phyloP scores from a whole-genome alignment of 225 moss, liverwort and hornwort species.

The Ulota crispa region DNA sequence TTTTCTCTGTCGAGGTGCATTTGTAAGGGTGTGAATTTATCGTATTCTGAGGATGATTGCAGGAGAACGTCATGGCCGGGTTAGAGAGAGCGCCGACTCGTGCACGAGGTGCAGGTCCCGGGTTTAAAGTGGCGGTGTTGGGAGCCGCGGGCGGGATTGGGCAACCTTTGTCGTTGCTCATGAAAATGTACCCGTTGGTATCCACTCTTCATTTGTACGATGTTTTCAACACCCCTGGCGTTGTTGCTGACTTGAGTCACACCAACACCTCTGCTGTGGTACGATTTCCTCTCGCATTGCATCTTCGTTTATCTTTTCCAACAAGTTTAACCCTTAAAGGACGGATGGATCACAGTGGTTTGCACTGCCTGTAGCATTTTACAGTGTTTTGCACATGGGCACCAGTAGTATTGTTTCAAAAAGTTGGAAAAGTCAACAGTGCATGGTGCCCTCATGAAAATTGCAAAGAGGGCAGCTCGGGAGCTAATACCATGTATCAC shows the following conservation, averaged over 20 bases:
- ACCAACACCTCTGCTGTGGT: constrained; percentile 95
- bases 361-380: too few species aligned
- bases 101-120: constrained; percentile 80
- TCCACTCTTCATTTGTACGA: constrained; percentile 94
- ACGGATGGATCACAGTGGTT: too few species aligned
- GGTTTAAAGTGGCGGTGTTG: constrained; percentile 88
- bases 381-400: too few species aligned
- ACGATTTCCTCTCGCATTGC: constrained; percentile 12
- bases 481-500: too few species aligned
- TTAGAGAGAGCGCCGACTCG: constrained; percentile 74
- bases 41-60: constrained; percentile 19
- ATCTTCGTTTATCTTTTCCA: background rate
- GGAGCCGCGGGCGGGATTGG: constrained; percentile 99
- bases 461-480: too few species aligned
- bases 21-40: background rate
- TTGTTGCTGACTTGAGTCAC: constrained; percentile 95
- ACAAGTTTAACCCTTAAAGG: too few species aligned
- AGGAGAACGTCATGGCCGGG: constrained; percentile 50
- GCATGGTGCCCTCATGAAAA: too few species aligned
- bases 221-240: constrained; percentile 98
- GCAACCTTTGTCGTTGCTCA: constrained; percentile 78
- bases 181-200: constrained; percentile 88
- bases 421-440: too few species aligned
- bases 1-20: background rate
- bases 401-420: too few species aligned